Evolutionary conservation across 345 rosid species (phyloP).

Genomic region (Murraya paniculata): DNA sequence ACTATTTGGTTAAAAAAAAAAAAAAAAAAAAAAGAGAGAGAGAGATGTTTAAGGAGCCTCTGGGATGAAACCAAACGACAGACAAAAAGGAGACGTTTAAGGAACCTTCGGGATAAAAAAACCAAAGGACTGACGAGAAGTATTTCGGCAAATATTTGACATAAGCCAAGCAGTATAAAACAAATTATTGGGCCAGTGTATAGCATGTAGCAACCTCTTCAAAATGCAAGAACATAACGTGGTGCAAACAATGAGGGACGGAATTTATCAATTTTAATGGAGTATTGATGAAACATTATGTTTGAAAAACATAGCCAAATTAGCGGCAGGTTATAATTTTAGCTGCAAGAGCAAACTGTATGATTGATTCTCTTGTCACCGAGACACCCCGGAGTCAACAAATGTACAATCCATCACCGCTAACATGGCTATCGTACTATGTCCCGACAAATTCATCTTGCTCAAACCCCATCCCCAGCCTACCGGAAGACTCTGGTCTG

Average conservation of each 20-base stretch:
- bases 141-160: not conserved
- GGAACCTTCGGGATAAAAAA: too few species aligned
- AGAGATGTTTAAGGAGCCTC: too few species aligned
- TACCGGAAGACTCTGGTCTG: not conserved
- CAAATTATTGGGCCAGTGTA: too few species aligned
- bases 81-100: too few species aligned
- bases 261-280: too few species aligned
- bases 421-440: too few species aligned
- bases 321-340: not conserved
- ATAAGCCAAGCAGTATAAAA: not conserved
- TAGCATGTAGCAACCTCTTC: not conserved
- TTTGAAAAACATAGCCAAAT: not conserved
- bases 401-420: not conserved
- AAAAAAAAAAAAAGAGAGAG: too few species aligned
- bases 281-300: too few species aligned
- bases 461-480: not conserved
- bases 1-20: too few species aligned
- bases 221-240: not conserved
- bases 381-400: not conserved
- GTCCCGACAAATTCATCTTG: not conserved
- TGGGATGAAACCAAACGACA: too few species aligned
- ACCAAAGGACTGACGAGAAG: too few species aligned
- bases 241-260: not conserved
- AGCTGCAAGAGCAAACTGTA: not conserved
- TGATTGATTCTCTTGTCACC: too few species aligned